Percentiles rank a stretch among this genome's conserved stretches.
Evolutionary conservation across 2,329 filamentous ascomycete genomes (phyloP).

Genomic region (Fusarium protoensiforme): DNA sequence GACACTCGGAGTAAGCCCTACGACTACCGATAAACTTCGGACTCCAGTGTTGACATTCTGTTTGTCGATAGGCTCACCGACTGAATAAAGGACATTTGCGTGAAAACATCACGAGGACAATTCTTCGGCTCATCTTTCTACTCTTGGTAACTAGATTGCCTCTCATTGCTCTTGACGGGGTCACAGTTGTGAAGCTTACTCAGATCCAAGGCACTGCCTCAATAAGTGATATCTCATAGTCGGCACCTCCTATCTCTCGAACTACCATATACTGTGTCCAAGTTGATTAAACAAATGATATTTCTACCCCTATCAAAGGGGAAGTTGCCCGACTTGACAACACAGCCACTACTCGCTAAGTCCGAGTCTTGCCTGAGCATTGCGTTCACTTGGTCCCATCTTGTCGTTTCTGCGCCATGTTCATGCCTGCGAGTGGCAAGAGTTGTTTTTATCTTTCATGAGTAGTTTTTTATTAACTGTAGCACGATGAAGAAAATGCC

Average conservation of each 20-base stretch:
- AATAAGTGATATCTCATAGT: background rate
- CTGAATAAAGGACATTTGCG: background rate
- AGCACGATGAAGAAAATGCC: fast-evolving
- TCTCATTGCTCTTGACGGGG: background rate
- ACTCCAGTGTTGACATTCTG: background rate
- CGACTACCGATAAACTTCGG: background rate
- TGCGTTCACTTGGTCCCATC: background rate
- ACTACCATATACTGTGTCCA: background rate
- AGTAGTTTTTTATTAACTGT: background rate
- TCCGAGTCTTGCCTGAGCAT: background rate
- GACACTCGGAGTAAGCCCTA: background rate
- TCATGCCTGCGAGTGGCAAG: background rate
- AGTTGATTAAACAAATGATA: background rate
- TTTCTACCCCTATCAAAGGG: background rate
- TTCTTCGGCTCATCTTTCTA: background rate
- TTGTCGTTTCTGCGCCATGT: background rate
- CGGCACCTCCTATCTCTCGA: background rate
- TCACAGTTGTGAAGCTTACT: background rate
- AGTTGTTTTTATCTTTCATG: background rate
- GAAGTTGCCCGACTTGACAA: background rate
- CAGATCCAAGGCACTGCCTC: background rate
- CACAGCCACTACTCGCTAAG: background rate
- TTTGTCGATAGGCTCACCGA: background rate
- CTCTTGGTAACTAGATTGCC: background rate
- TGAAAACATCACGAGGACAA: background rate